Percentiles rank a stretch among this genome's conserved stretches.
These are phyloP conservation scores for Naganishia antarctica DNA, from an alignment of 768 basidiomycete genomes.

Conservation along the genomic window DNA sequence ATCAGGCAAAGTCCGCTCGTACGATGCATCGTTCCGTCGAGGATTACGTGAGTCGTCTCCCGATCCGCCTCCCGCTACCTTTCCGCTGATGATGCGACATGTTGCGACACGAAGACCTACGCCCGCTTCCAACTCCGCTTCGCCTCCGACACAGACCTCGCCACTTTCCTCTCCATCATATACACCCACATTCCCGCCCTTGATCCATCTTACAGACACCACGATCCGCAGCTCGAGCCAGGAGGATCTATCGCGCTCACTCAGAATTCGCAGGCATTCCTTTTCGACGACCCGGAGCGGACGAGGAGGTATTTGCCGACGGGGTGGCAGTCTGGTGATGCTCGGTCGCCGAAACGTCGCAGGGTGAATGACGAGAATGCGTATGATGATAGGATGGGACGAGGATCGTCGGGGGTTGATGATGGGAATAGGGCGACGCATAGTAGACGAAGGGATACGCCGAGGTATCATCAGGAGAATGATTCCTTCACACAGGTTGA, in stretches of 20 bases:
- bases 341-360: neutral
- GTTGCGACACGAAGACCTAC: neutral
- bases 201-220: neutral
- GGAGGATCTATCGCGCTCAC: neutral
- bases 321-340: neutral
- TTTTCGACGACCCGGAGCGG: neutral
- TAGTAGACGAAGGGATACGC: neutral
- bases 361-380: neutral
- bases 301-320: neutral
- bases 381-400: neutral
- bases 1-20: neutral
- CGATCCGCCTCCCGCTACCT: neutral
- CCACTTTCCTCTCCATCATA: neutral
- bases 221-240: neutral
- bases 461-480: neutral
- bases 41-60: constrained; percentile 8
- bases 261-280: neutral
- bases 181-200: neutral
- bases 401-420: no score
- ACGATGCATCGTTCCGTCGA: neutral
- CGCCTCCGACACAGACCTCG: neutral
- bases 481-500: no score
- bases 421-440: no score
- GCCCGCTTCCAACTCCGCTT: constrained; percentile 4
- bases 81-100: no score